A percentile compares a stretch with the other conserved stretches of the same genome.
These are phyloP conservation scores for Exophiala sp. DNA, from an alignment of 2,329 filamentous ascomycete species.

Conservation along the genomic window DNA sequence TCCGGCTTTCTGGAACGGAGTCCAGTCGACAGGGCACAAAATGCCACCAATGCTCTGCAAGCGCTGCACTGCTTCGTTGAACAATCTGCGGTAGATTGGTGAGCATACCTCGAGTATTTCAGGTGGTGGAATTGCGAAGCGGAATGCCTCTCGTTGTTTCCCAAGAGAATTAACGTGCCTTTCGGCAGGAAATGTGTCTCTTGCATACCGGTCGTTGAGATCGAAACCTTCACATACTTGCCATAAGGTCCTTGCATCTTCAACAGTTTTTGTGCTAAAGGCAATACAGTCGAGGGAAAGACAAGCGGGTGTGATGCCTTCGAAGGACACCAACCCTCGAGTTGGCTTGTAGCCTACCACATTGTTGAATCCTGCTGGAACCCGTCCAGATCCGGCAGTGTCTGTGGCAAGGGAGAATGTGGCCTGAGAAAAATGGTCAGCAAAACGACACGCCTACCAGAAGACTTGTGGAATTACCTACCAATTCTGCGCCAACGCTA, in stretches of 20 bases:
- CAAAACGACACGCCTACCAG: neutral
- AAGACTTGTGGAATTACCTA: conserved; percentile 24
- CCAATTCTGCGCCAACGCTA: conserved; percentile 51
- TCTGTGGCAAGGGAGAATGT: conserved; percentile 52
- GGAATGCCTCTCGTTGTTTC: conserved; percentile 40
- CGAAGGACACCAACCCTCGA: conserved; percentile 27
- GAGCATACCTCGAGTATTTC: conserved; percentile 44
- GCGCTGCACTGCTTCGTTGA: conserved; percentile 40
- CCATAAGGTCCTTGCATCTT: conserved; percentile 50
- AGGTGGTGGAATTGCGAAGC: conserved; percentile 48
- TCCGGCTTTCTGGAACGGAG: conserved; percentile 51
- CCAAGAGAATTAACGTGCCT: conserved; percentile 31
- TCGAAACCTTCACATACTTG: conserved; percentile 50
- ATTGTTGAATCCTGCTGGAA: conserved; percentile 30
- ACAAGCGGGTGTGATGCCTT: conserved; percentile 44
- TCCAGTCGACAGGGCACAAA: conserved; percentile 47
- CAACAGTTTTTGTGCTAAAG: conserved; percentile 44
- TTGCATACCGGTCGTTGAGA: conserved; percentile 51
- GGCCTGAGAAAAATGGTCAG: conserved; percentile 10
- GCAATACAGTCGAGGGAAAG: conserved; percentile 57
- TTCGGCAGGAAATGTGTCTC: conserved; percentile 33
- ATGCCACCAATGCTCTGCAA: conserved; percentile 43
- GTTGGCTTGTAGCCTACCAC: conserved; percentile 32
- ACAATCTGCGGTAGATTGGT: conserved; percentile 40
- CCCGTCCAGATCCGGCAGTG: conserved; percentile 30